phyloP scores from a whole-genome alignment of 768 basidiomycete genomes.

The Pholiota microspora region DNA sequence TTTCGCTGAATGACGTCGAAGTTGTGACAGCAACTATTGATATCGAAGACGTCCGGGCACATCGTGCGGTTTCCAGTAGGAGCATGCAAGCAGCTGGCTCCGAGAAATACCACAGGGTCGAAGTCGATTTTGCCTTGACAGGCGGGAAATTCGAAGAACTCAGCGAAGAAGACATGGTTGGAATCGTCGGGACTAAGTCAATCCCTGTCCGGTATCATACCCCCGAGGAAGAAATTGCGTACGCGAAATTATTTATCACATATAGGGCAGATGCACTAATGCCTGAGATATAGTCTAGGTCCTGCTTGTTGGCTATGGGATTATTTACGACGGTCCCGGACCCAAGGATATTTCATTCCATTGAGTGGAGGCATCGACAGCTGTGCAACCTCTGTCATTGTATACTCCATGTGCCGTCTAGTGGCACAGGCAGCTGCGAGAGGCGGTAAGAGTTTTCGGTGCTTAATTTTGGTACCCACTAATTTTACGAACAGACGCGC shows the following conservation, averaged over 20 bases:
- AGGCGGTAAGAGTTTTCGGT: slow-evolving; percentile 54
- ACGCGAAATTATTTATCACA: slow-evolving; percentile 29
- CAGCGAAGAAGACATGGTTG: slow-evolving; percentile 46
- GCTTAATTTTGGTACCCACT: neutral
- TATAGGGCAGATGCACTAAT: neutral
- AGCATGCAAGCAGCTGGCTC: slow-evolving; percentile 85
- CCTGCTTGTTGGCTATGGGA: slow-evolving; percentile 99
- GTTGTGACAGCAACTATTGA: slow-evolving; percentile 95
- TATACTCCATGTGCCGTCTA: slow-evolving; percentile 93
- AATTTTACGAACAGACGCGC: slow-evolving; percentile 49
- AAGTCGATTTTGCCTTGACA: slow-evolving; percentile 78
- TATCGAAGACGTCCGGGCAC: slow-evolving; percentile 93
- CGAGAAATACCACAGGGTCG: slow-evolving; percentile 77
- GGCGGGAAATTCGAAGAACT: slow-evolving; percentile 70
- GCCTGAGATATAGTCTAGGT: slow-evolving; percentile 59
- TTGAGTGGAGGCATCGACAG: slow-evolving; percentile 97
- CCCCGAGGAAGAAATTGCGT: slow-evolving; percentile 99
- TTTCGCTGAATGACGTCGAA: slow-evolving; percentile 94
- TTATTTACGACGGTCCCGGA: slow-evolving; percentile 90
- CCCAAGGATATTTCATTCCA: slow-evolving; percentile 93
- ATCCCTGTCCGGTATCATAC: slow-evolving; percentile 69
- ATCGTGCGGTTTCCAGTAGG: slow-evolving; percentile 79
- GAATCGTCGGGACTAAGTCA: slow-evolving; percentile 33
- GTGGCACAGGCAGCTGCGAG: slow-evolving; percentile 75
- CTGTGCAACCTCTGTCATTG: slow-evolving; percentile 94